Percentiles rank a stretch among this genome's conserved stretches.
These are phyloP conservation scores for Nicotiana paniculata DNA, from an alignment of 257 asterid species.

Conservation along the genomic window DNA sequence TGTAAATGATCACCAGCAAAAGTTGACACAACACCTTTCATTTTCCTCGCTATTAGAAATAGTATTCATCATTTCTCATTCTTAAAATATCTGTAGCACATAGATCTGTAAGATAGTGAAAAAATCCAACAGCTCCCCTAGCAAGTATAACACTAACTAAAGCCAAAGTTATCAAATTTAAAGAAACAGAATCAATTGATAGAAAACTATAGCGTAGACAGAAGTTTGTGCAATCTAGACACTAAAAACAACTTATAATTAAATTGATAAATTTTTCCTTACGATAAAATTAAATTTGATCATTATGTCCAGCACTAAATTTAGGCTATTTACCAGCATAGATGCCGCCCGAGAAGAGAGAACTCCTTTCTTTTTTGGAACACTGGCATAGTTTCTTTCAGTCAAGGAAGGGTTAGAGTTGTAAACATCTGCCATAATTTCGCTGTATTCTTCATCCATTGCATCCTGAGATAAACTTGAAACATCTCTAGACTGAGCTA, in stretches of 20 bases:
- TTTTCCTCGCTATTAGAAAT: background rate
- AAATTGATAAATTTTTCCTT: background rate
- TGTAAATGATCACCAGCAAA: background rate
- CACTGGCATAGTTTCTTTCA: constrained; percentile 29
- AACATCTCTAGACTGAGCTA: constrained; percentile 25
- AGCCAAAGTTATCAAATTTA: background rate
- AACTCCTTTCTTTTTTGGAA: constrained; percentile 66
- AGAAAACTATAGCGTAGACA: background rate
- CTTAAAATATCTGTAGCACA: background rate
- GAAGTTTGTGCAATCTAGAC: background rate
- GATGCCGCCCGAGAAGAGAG: constrained; percentile 88
- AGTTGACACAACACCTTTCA: background rate
- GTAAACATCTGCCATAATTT: constrained; percentile 21
- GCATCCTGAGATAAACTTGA: constrained; percentile 36
- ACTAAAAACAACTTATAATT: background rate
- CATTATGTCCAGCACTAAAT: background rate
- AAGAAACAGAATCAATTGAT: background rate
- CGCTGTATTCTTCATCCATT: constrained; percentile 29
- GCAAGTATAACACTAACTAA: background rate
- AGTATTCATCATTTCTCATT: background rate
- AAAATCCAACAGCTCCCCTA: background rate
- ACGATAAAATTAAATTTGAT: background rate
- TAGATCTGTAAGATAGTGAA: background rate
- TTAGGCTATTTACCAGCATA: constrained; percentile 66
- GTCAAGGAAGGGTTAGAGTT: constrained; percentile 24